Percentiles rank a stretch among this genome's conserved stretches.
Evolutionary conservation across 2,329 filamentous ascomycete genomes (phyloP).

Genomic region (Lasiodiplodia gonubiensis): DNA sequence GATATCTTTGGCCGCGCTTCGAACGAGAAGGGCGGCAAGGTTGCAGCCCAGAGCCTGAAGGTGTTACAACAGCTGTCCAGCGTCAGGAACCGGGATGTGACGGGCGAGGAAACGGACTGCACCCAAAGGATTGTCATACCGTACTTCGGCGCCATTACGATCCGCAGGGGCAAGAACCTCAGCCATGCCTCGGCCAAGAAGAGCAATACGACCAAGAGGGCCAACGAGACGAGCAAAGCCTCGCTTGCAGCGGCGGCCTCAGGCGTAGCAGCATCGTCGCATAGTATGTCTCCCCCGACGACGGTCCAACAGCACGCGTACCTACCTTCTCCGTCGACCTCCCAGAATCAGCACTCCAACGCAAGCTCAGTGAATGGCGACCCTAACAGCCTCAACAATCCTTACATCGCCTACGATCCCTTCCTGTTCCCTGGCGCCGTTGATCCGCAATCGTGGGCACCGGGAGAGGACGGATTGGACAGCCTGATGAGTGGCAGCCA

Average conservation of each 20-base stretch:
- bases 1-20: constrained; percentile 50
- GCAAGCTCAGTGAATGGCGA: constrained; percentile 12
- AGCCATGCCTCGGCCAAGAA: constrained; percentile 12
- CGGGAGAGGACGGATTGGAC: constrained; percentile 24
- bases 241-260: not conserved
- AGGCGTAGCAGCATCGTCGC: constrained; percentile 10
- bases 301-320: constrained; percentile 28
- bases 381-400: constrained; percentile 3
- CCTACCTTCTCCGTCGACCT: constrained; percentile 13
- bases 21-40: constrained; percentile 49
- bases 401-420: constrained; percentile 20
- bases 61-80: constrained; percentile 47
- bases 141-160: constrained; percentile 50
- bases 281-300: constrained; percentile 32
- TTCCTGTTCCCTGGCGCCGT: constrained; percentile 16
- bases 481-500: constrained; percentile 37
- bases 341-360: constrained; percentile 4
- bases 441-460: not conserved
- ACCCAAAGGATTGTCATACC: constrained; percentile 44
- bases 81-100: constrained; percentile 34
- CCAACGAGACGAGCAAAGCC: not conserved
- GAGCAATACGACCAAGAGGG: not conserved
- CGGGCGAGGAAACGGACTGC: constrained; percentile 27
- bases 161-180: constrained; percentile 39
- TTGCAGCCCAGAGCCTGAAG: constrained; percentile 46